Evolutionary conservation across 2,329 filamentous ascomycete species (phyloP).

Genomic region (Mycosphaerella arachidis): DNA sequence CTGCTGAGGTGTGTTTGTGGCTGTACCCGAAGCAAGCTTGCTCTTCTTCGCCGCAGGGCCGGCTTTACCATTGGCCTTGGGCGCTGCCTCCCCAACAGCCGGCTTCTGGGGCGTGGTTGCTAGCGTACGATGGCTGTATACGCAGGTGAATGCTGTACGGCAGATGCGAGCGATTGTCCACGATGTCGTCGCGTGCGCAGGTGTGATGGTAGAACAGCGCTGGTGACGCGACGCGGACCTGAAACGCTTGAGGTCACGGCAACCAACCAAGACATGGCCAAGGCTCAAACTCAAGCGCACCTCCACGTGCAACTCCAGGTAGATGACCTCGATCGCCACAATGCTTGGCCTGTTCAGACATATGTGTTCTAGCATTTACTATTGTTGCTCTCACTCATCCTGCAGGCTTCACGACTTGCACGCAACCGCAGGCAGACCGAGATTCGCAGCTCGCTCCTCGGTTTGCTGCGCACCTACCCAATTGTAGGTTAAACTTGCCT

Average conservation of each 20-base stretch:
- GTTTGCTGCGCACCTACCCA: neutral
- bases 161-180: neutral
- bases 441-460: neutral
- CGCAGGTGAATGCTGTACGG: neutral
- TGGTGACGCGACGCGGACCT: neutral
- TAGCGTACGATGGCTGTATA: neutral
- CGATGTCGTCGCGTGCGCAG: neutral
- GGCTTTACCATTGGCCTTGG: slow-evolving; percentile 1
- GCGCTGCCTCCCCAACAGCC: neutral
- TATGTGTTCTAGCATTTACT: no score
- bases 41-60: slow-evolving; percentile 1
- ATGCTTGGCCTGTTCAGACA: neutral
- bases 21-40: neutral
- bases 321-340: neutral
- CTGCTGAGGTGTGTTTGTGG: slow-evolving; percentile 14
- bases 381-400: no score
- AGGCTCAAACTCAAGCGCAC: neutral
- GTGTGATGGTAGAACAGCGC: neutral
- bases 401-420: no score
- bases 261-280: neutral
- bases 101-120: neutral
- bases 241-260: neutral
- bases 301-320: neutral
- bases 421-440: no score
- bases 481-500: neutral